Conservation (phyloP, 179 eudicot species). For the Beta lomatogona region DNA sequence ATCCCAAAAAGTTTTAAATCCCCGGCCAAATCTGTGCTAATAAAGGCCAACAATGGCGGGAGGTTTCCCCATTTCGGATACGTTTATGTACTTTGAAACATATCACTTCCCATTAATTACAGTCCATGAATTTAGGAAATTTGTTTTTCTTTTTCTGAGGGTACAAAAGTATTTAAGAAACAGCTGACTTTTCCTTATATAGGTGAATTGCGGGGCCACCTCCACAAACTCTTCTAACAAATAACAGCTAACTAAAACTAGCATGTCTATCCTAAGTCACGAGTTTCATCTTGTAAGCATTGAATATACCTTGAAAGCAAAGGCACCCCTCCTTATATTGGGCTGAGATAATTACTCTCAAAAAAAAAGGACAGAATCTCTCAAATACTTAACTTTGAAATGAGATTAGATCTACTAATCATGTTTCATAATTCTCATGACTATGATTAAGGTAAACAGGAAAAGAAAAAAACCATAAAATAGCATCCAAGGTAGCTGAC, state of each 20-base stretch:
- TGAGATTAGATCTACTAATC: not conserved
- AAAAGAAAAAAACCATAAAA: not conserved
- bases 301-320: conserved; percentile 9
- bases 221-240: not conserved
- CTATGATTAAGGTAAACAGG: not conserved
- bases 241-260: conserved; percentile 3
- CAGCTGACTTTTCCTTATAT: conserved; percentile 2
- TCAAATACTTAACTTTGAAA: not conserved
- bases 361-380: too few relatives aligned
- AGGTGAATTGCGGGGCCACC: not conserved
- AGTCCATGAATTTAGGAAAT: not conserved
- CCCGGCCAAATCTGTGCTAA: too few relatives aligned
- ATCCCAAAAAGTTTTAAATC: too few relatives aligned
- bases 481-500: conserved; percentile 1
- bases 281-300: conserved; percentile 11
- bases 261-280: conserved; percentile 3
- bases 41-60: too few relatives aligned
- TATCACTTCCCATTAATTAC: not conserved
- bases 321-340: not conserved
- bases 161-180: conserved; percentile 2
- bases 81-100: too few relatives aligned
- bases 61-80: too few relatives aligned
- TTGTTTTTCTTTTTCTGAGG: not conserved
- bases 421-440: not conserved
- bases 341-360: too few relatives aligned